Base-by-base conservation (phyloP, 2,329 filamentous ascomycete genomes). In the Sclerotinia trifoliorum region DNA sequence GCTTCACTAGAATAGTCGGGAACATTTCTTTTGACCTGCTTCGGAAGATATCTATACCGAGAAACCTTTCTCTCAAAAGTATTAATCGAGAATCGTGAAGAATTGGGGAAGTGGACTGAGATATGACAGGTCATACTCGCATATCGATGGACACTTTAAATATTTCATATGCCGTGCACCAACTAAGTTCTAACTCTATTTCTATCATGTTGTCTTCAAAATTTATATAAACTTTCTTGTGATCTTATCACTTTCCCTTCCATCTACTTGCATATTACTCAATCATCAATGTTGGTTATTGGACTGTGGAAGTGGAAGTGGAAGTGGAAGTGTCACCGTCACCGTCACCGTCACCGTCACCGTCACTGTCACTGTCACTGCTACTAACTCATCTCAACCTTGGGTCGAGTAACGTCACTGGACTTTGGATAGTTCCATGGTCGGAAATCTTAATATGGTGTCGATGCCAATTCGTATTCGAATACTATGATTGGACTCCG, bases 61-160 rank as follows among this genome's bases (percentile, higher is more conserved):
- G 29, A 35, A 35, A 49, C 21, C 29, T 15, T 24, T 46, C 29
- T 13, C 13, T 24, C 4, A 8, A 29, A 21, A 39, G 21, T 26
- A 61, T 49, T 35, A 7, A 32, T 49, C 21, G 21, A 51, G 46
- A 24, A 49, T 21, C 17, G 21, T 60, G 39, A 51, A 62, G 29
- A 62, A 39, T n/a, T 51, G 29, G 29, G 58, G 58, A 26, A 17
- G 29, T 24, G 29, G 32, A 62, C 13, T 46, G 58, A 49, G 58
- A 35, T 3, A 62, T 62, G 46, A 62, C 58, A 62, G 46, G 46
- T 62, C 46, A 51, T 26, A 62, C 58, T 62, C 46, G 46, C 46
- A 62, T 62, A 39, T 62, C 46, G 32, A n/a, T 51, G 13, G 19
- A 24, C 11, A 19, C 58, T 51, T 49, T 62, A 13, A 51, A 62